These are phyloP conservation scores for Cryoendolithus antarcticus DNA, from an alignment of 2,329 filamentous ascomycete genomes.

Conservation along the genomic window DNA sequence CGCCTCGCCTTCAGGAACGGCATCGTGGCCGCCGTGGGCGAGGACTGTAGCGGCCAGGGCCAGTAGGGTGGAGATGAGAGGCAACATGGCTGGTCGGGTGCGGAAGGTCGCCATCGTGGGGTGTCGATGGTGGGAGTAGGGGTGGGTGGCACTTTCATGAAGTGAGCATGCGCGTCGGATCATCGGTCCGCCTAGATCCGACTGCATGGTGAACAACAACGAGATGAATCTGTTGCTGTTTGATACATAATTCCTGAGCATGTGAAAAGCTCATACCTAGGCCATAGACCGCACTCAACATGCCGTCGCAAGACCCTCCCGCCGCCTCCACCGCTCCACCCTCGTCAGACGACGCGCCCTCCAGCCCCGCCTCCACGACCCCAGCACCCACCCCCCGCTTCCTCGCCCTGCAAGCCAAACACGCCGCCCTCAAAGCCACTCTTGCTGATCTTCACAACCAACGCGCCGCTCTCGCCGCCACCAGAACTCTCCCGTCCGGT, in stretches of 20 bases:
- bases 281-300: too few relatives aligned
- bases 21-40: conserved; percentile 43
- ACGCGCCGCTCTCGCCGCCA: conserved; percentile 23
- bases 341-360: too few relatives aligned
- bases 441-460: conserved; percentile 35
- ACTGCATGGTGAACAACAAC: too few relatives aligned
- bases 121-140: background rate
- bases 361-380: background rate
- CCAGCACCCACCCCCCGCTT: conserved; percentile 2
- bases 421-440: conserved; percentile 34
- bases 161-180: background rate
- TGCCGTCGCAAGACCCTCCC: too few relatives aligned
- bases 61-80: conserved; percentile 3
- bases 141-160: background rate
- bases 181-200: too few relatives aligned
- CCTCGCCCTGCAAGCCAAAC: conserved; percentile 13
- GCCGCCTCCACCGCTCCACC: too few relatives aligned
- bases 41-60: conserved; percentile 5
- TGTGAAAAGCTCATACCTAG: too few relatives aligned
- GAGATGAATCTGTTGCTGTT: too few relatives aligned
- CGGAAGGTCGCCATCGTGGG: conserved; percentile 14
- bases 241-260: too few relatives aligned
- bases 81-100: conserved; percentile 8
- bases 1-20: conserved; percentile 55
- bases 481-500: conserved; percentile 16